Conservation (phyloP, 495 filamentous ascomycete species). For the Daldinia loculata region DNA sequence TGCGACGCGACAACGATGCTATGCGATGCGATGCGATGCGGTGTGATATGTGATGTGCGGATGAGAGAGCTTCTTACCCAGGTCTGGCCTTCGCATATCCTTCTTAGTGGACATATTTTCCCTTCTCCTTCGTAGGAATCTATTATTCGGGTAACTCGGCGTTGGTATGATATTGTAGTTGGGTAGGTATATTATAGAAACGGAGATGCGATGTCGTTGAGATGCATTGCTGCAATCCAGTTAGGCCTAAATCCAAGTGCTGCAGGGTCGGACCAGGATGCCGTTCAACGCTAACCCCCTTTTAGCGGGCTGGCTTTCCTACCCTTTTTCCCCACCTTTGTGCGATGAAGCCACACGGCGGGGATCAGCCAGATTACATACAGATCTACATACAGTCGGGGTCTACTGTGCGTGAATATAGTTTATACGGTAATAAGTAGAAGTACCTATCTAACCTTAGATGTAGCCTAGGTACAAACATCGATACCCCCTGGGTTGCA, state of each 20-base stretch:
- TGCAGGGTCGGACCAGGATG: slow-evolving; percentile 31
- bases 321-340: slow-evolving; percentile 20
- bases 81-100: slow-evolving; percentile 85
- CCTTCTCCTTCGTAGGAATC: slow-evolving; percentile 3
- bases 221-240: slow-evolving; percentile 12
- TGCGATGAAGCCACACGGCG: slow-evolving; percentile 29
- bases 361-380: slow-evolving; percentile 7
- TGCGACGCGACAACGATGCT: slow-evolving; percentile 20
- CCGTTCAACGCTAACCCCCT: slow-evolving; percentile 11
- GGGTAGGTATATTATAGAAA: slow-evolving; percentile 4
- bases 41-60: slow-evolving; percentile 7
- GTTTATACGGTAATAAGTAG: background rate
- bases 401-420: background rate
- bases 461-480: too few species aligned
- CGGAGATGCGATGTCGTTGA: slow-evolving; percentile 39
- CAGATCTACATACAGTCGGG: background rate
- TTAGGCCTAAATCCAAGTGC: slow-evolving; percentile 1
- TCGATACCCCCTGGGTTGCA: background rate
- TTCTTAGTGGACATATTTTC: slow-evolving; percentile 65
- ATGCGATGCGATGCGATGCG: slow-evolving; percentile 18
- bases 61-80: slow-evolving; percentile 63
- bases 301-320: slow-evolving; percentile 2
- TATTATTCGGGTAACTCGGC: slow-evolving; percentile 11
- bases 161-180: background rate
- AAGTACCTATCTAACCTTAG: too few species aligned